A percentile compares a stretch with the other conserved stretches of the same genome.
Conservation (phyloP, 805 yeast genomes). For the Wickerhamomyces alni region DNA sequence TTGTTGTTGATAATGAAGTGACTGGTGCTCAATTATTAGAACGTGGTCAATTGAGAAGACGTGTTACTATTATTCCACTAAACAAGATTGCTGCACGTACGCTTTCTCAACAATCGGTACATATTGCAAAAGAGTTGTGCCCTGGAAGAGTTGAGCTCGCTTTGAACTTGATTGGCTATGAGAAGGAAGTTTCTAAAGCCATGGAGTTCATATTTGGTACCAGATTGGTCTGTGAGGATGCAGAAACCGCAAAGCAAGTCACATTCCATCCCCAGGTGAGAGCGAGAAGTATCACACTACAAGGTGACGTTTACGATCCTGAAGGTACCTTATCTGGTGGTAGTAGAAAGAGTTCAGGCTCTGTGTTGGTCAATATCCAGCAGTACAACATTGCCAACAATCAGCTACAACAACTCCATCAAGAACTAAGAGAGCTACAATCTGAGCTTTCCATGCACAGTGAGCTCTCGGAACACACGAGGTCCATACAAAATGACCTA, state of each 20-base stretch:
- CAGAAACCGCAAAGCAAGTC: constrained; percentile 82
- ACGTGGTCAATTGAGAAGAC: constrained; percentile 65
- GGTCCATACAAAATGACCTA: constrained; percentile 50
- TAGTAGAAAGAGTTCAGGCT: constrained; percentile 55
- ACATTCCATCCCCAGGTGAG: constrained; percentile 80
- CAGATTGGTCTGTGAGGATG: constrained; percentile 82
- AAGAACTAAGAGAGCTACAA: constrained; percentile 35
- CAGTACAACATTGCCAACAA: constrained; percentile 44
- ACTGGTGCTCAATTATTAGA: constrained; percentile 82
- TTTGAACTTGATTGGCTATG: constrained; percentile 69
- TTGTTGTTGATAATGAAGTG: constrained; percentile 82
- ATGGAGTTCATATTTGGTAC: constrained; percentile 90
- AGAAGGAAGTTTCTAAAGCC: constrained; percentile 64
- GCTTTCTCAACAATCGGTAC: constrained; percentile 44
- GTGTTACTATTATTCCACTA: constrained; percentile 89
- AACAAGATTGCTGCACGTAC: constrained; percentile 70
- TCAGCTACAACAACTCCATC: constrained; percentile 35
- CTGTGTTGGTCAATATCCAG: constrained; percentile 61
- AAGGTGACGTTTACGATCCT: constrained; percentile 95
- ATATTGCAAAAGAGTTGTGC: constrained; percentile 67
- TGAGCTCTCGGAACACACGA: constrained; percentile 42
- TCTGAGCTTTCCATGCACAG: constrained; percentile 37
- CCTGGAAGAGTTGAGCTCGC: constrained; percentile 91
- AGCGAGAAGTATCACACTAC: constrained; percentile 78
- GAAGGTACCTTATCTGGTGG: constrained; percentile 96